phyloP scores from a whole-genome alignment of 176 grass and related monocot species.

The Juncus inflexus region DNA sequence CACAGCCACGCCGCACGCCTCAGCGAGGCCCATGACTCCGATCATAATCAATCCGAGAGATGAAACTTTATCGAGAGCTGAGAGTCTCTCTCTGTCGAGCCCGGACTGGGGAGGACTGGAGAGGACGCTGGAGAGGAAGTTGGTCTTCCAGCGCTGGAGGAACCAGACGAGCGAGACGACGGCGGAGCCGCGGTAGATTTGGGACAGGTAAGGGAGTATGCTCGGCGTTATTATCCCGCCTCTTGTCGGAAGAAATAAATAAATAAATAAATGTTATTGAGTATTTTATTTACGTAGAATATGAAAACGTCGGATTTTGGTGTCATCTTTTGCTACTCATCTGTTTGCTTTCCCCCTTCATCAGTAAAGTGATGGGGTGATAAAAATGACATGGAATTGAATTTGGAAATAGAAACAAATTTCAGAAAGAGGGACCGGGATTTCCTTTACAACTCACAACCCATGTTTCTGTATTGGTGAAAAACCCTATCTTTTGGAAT shows the following conservation, averaged over 20 bases:
- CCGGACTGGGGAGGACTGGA: conserved; percentile 29
- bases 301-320: not conserved
- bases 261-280: conserved; percentile 24
- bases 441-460: too few relatives aligned
- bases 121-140: conserved; percentile 57
- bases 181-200: conserved; percentile 71
- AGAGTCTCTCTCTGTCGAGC: conserved; percentile 59
- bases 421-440: too few relatives aligned
- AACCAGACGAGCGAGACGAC: conserved; percentile 91
- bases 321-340: not conserved
- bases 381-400: not conserved
- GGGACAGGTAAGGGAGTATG: conserved; percentile 54
- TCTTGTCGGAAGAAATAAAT: conserved; percentile 25
- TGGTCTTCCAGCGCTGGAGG: conserved; percentile 91
- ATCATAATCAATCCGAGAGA: conserved; percentile 72
- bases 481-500: not conserved
- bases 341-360: not conserved
- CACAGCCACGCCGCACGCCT: conserved; percentile 74
- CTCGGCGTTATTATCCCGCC: conserved; percentile 58
- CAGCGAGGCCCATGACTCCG: conserved; percentile 83
- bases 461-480: not conserved
- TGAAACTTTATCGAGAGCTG: conserved; percentile 65
- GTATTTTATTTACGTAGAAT: not conserved
- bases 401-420: not conserved
- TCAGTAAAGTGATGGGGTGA: too few relatives aligned